Evolutionary conservation across 2,329 filamentous ascomycete species (phyloP).

Genomic region (Atkinsonella hypoxylon): DNA sequence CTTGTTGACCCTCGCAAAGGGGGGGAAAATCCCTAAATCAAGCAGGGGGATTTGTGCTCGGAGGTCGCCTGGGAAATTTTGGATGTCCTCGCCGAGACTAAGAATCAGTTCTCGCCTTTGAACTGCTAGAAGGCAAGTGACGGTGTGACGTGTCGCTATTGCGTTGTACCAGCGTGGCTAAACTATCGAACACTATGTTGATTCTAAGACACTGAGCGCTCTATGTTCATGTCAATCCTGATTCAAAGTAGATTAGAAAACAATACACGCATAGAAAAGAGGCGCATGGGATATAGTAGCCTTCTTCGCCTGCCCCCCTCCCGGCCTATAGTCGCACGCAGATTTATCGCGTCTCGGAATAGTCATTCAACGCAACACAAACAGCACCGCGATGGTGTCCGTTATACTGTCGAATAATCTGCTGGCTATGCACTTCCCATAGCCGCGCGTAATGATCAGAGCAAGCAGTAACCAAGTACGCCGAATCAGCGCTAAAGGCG

Average conservation of each 20-base stretch:
- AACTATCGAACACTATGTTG: too few relatives aligned
- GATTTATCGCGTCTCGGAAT: constrained; percentile 44
- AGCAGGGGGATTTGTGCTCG: background rate
- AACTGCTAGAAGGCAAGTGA: too few relatives aligned
- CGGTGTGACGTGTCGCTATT: too few relatives aligned
- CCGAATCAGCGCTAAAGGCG: constrained; percentile 85
- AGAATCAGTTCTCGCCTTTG: background rate
- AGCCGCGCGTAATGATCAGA: constrained; percentile 86
- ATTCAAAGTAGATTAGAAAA: too few relatives aligned
- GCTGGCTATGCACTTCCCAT: constrained; percentile 79
- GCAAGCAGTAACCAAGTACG: constrained; percentile 86
- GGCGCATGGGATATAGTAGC: too few relatives aligned
- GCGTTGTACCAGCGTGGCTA: too few relatives aligned
- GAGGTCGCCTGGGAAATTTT: background rate
- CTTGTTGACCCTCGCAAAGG: background rate
- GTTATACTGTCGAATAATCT: constrained; percentile 90
- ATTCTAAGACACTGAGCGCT: too few relatives aligned
- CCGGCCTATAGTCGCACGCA: background rate
- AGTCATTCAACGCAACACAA: constrained; percentile 87
- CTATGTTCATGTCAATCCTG: too few relatives aligned
- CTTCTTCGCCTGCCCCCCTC: too few relatives aligned
- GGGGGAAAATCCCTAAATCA: background rate
- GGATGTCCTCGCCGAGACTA: background rate
- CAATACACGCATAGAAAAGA: too few relatives aligned
- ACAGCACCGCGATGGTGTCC: constrained; percentile 87